These are phyloP conservation scores for Termitomyces heimii DNA, from an alignment of 768 basidiomycete species.

Conservation along the genomic window DNA sequence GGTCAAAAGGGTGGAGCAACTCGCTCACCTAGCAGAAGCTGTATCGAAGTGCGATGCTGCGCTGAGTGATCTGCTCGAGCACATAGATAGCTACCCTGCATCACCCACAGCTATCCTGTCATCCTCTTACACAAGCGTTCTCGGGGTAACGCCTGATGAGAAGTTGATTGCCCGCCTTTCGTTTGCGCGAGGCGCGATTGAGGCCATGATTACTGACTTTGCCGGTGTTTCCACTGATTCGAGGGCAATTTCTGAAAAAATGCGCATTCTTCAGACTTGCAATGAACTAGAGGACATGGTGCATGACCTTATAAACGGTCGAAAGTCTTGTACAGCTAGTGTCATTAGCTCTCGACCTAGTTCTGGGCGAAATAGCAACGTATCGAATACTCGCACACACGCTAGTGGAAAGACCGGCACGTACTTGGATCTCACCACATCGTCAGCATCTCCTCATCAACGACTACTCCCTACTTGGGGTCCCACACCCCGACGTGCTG, in stretches of 20 bases:
- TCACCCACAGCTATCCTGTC: constrained; percentile 45
- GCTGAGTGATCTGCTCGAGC: constrained; percentile 80
- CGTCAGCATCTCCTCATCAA: constrained; percentile 31
- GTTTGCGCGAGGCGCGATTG: constrained; percentile 54
- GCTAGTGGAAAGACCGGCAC: constrained; percentile 24
- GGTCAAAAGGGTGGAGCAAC: constrained; percentile 42
- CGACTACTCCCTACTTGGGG: constrained; percentile 43
- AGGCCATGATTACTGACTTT: constrained; percentile 37
- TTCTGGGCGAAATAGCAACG: constrained; percentile 54
- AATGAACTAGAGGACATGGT: constrained; percentile 78
- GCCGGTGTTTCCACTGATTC: constrained; percentile 46
- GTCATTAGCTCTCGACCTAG: constrained; percentile 51
- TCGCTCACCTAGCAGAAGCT: constrained; percentile 48
- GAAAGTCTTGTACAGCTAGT: constrained; percentile 62
- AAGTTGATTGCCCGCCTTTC: constrained; percentile 57
- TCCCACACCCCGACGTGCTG: constrained; percentile 38
- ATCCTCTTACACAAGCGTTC: constrained; percentile 39
- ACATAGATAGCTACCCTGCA: constrained; percentile 79
- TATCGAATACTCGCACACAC: constrained; percentile 29
- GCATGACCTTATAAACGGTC: constrained; percentile 54
- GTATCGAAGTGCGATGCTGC: constrained; percentile 62
- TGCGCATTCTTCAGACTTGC: constrained; percentile 77
- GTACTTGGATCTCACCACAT: constrained; percentile 35
- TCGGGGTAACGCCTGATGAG: constrained; percentile 50
- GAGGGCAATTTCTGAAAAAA: constrained; percentile 53